phyloP scores from a whole-genome alignment of 805 yeast species.

The Lipomyces mesembrius region DNA sequence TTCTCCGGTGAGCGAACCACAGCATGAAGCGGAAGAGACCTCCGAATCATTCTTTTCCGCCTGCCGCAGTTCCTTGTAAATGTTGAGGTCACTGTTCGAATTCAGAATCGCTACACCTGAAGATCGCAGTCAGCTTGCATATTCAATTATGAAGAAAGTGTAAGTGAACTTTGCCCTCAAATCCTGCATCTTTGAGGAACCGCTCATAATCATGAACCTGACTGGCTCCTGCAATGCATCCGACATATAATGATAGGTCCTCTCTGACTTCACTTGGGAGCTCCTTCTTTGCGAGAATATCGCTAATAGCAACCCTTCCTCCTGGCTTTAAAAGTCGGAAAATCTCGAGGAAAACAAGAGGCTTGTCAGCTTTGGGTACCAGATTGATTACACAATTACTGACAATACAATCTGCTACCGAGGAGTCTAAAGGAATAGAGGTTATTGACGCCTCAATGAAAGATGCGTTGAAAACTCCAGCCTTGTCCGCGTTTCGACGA shows the following conservation, averaged over 20 bases:
- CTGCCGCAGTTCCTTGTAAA: constrained; percentile 5
- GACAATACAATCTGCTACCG: not conserved
- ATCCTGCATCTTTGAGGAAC: constrained; percentile 4
- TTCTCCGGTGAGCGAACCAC: not conserved
- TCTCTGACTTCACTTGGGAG: constrained; percentile 6
- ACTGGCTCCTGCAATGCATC: constrained; percentile 13
- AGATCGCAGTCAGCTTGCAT: not conserved
- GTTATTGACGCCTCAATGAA: constrained; percentile 10
- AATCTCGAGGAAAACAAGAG: constrained; percentile 4
- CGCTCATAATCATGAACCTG: constrained; percentile 1
- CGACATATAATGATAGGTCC: constrained; percentile 3
- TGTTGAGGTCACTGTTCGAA: constrained; percentile 3
- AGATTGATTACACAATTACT: constrained; percentile 12
- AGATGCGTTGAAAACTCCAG: constrained; percentile 1
- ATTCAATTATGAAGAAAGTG: not conserved
- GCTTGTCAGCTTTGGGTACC: constrained; percentile 8
- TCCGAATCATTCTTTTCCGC: not conserved
- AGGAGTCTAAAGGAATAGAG: constrained; percentile 2
- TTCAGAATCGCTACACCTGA: constrained; percentile 5
- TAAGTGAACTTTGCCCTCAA: not conserved
- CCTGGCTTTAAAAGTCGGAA: constrained; percentile 8
- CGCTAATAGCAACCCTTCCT: constrained; percentile 9
- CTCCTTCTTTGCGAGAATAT: constrained; percentile 6
- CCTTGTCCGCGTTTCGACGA: constrained; percentile 3
- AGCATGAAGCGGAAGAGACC: not conserved